These are phyloP conservation scores for Candolleomyces aberdarensis DNA, from an alignment of 768 basidiomycete species.

Conservation along the genomic window DNA sequence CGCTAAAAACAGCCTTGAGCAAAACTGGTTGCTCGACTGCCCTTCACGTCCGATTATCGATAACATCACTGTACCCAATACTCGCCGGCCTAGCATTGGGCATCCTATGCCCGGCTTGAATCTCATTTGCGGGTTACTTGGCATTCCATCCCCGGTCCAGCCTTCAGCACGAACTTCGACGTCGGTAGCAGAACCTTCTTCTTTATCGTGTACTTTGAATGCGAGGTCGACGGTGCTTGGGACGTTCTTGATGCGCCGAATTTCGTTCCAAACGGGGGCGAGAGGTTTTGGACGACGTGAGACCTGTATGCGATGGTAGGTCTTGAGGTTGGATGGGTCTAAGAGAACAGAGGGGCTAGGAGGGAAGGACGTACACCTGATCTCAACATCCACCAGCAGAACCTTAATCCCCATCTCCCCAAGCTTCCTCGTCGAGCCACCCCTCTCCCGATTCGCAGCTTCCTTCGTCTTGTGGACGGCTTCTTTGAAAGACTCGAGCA, in stretches of 20 bases:
- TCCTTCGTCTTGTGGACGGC: constrained; percentile 28
- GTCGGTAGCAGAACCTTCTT: constrained; percentile 57
- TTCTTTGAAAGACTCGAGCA: constrained; percentile 13
- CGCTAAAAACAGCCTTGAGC: constrained; percentile 44
- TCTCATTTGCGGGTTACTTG: constrained; percentile 55
- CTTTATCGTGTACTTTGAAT: constrained; percentile 65
- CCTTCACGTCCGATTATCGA: constrained; percentile 34
- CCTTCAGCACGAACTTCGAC: constrained; percentile 72
- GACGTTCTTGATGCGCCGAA: constrained; percentile 72
- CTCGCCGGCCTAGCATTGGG: constrained; percentile 65
- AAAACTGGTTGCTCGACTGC: constrained; percentile 3
- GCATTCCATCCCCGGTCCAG: constrained; percentile 65
- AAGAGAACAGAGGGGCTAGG: not conserved
- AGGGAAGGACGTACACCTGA: not conserved
- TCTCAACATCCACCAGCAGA: constrained; percentile 44
- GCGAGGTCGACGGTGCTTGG: constrained; percentile 55
- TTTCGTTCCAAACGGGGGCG: constrained; percentile 74
- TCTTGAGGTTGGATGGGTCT: not conserved
- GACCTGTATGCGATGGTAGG: constrained; percentile 44
- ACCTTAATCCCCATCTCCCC: constrained; percentile 23
- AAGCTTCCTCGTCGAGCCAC: constrained; percentile 26
- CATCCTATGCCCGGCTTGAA: constrained; percentile 70
- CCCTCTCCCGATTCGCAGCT: constrained; percentile 26
- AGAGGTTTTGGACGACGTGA: constrained; percentile 56
- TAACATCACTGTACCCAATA: constrained; percentile 56